Percentiles rank a stretch among this genome's conserved stretches.
phyloP scores from a whole-genome alignment of 2,329 filamentous ascomycete species.

The Monosporascus cannonballus region DNA sequence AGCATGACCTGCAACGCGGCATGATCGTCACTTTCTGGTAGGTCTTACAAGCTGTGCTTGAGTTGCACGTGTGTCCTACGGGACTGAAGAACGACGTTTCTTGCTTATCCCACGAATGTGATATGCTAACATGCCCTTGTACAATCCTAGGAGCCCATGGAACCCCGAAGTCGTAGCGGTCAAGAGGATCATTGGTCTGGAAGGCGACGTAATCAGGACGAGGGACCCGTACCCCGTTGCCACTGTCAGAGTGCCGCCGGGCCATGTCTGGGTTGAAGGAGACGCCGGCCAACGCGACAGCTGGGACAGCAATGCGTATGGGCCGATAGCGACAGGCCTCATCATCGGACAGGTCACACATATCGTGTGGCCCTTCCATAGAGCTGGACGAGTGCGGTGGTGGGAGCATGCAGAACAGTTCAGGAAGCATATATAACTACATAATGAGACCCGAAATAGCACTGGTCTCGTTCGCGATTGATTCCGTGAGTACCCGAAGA shows the following conservation, averaged over 20 bases:
- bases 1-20: slow-evolving; percentile 56
- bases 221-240: slow-evolving; percentile 51
- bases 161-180: slow-evolving; percentile 65
- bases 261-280: slow-evolving; percentile 93
- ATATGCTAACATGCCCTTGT: slow-evolving; percentile 6
- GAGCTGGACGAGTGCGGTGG: slow-evolving; percentile 52
- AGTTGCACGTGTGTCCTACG: background rate
- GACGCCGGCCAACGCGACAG: slow-evolving; percentile 68
- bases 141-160: slow-evolving; percentile 54
- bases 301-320: slow-evolving; percentile 84
- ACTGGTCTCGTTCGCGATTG: too few species aligned
- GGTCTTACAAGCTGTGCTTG: slow-evolving; percentile 17
- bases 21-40: slow-evolving; percentile 71
- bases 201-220: slow-evolving; percentile 70
- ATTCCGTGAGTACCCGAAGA: too few species aligned
- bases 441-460: background rate
- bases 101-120: background rate
- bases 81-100: too few species aligned
- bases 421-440: slow-evolving; percentile 8
- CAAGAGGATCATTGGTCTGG: slow-evolving; percentile 77
- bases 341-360: slow-evolving; percentile 70
- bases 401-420: slow-evolving; percentile 40
- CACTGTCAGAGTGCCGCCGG: slow-evolving; percentile 62
- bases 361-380: slow-evolving; percentile 62
- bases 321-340: slow-evolving; percentile 70